A percentile compares a stretch with the other conserved stretches of the same genome.
These are phyloP conservation scores for Laetiporus sulphureus DNA, from an alignment of 1,284 basidiomycete species.

Conservation along the genomic window DNA sequence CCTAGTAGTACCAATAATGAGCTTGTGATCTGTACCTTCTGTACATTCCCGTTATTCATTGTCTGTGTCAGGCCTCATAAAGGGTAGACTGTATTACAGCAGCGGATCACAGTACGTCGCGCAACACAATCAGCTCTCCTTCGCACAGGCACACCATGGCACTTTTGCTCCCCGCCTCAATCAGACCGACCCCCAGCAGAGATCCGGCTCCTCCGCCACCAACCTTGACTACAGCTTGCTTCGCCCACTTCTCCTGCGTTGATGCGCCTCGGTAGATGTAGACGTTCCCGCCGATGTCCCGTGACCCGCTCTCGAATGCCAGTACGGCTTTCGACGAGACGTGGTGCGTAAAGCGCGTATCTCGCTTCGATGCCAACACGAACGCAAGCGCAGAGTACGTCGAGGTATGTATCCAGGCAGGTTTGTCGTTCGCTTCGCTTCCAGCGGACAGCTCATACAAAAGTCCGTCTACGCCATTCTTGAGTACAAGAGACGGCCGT, in stretches of 20 bases:
- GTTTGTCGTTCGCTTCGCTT: slow-evolving; percentile 19
- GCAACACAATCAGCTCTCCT: slow-evolving; percentile 62
- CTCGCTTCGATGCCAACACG: slow-evolving; percentile 90
- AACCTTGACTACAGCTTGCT: slow-evolving; percentile 74
- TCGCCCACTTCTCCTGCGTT: slow-evolving; percentile 50
- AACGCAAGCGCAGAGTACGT: slow-evolving; percentile 90
- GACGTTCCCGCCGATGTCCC: slow-evolving; percentile 66
- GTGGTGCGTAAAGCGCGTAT: slow-evolving; percentile 80
- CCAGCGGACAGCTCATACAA: slow-evolving; percentile 47
- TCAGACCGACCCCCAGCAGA: slow-evolving; percentile 69
- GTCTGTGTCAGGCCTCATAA: too few relatives aligned
- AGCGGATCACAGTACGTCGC: slow-evolving; percentile 33
- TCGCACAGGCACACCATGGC: slow-evolving; percentile 76
- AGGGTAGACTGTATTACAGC: too few relatives aligned
- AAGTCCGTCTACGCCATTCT: slow-evolving; percentile 79
- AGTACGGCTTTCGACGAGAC: slow-evolving; percentile 48
- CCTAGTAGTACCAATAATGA: not conserved
- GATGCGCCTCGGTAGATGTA: slow-evolving; percentile 72
- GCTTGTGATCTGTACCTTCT: not conserved
- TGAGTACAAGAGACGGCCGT: slow-evolving; percentile 54
- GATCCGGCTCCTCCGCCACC: slow-evolving; percentile 63
- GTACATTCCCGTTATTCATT: slow-evolving; percentile 5
- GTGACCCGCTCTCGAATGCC: slow-evolving; percentile 74
- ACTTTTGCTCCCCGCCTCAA: slow-evolving; percentile 29
- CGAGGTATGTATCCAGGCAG: slow-evolving; percentile 66